Evolutionary conservation across 1,139 yeast genomes (phyloP).

Genomic region (Debaryomycetaceae sp.): DNA sequence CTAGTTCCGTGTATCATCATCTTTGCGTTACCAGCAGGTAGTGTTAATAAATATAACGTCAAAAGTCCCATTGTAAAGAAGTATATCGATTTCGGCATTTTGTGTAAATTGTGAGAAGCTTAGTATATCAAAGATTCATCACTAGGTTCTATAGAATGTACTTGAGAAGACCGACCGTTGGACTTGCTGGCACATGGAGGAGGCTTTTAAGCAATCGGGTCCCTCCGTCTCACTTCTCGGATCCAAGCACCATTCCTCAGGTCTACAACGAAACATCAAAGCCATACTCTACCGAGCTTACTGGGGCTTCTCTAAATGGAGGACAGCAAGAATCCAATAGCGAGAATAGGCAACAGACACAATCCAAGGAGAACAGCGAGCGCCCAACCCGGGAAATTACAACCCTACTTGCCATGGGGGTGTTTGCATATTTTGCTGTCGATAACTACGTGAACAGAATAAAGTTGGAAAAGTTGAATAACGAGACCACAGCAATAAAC

Average conservation of each 20-base stretch:
- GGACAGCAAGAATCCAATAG: not conserved
- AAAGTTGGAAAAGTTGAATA: conserved; percentile 37
- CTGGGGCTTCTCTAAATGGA: not conserved
- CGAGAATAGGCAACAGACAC: not conserved
- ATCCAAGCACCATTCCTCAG: conserved; percentile 14
- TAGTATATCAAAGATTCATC: too few species aligned
- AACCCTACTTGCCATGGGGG: conserved; percentile 34
- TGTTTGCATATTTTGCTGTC: conserved; percentile 46
- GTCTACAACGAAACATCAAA: conserved; percentile 8
- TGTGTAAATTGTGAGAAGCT: too few species aligned
- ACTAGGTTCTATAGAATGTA: not conserved
- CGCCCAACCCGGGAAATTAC: conserved; percentile 25
- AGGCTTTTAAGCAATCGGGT: conserved; percentile 3
- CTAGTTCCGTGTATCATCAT: conserved; percentile 1
- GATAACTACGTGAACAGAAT: conserved; percentile 48
- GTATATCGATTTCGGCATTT: too few species aligned
- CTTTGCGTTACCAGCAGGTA: not conserved
- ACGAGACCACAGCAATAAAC: conserved; percentile 39
- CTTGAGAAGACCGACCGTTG: not conserved
- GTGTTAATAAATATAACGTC: not conserved
- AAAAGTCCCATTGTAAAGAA: too few species aligned
- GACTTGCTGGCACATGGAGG: not conserved
- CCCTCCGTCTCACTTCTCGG: conserved; percentile 18
- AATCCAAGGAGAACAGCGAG: conserved; percentile 1
- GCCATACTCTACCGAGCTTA: not conserved